These are phyloP conservation scores for Cicer arietinum DNA, from an alignment of 306 rosid species.

Conservation along the genomic window DNA sequence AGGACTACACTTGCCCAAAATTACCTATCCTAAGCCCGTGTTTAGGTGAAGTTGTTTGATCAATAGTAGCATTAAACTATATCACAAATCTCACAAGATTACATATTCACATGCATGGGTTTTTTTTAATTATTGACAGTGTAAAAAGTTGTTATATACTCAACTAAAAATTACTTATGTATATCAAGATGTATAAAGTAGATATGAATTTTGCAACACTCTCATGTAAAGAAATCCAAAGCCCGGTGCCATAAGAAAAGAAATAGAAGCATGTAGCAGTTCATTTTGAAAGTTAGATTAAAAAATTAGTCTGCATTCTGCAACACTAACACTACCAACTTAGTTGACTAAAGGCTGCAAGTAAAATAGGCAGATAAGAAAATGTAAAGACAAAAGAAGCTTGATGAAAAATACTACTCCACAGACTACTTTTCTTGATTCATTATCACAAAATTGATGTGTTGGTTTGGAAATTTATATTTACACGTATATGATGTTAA, in stretches of 20 bases:
- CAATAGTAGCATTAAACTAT: background rate
- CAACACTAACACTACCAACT: slow-evolving; percentile 40
- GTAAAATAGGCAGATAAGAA: slow-evolving; percentile 49
- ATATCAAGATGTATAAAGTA: too few species aligned
- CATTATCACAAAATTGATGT: slow-evolving; percentile 52
- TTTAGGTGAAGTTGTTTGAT: slow-evolving; percentile 20
- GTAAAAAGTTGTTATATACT: background rate
- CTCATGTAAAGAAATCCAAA: background rate
- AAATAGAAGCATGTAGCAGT: slow-evolving; percentile 5
- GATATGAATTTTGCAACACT: background rate
- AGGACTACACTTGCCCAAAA: background rate
- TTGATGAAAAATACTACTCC: slow-evolving; percentile 28
- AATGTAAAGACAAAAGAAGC: slow-evolving; percentile 24
- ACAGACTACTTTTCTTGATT: slow-evolving; percentile 34
- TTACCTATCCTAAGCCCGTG: slow-evolving; percentile 9
- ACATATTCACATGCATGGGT: background rate
- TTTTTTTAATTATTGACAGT: background rate
- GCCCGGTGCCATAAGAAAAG: background rate
- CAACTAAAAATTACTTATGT: background rate
- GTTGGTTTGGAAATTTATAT: slow-evolving; percentile 52
- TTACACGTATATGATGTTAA: slow-evolving; percentile 55
- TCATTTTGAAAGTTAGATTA: background rate
- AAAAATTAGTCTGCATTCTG: background rate
- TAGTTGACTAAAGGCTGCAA: slow-evolving; percentile 46
- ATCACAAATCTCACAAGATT: background rate